These are phyloP conservation scores for Leishmania braziliensis DNA, from an alignment of 208 protist species.

Conservation along the genomic window DNA sequence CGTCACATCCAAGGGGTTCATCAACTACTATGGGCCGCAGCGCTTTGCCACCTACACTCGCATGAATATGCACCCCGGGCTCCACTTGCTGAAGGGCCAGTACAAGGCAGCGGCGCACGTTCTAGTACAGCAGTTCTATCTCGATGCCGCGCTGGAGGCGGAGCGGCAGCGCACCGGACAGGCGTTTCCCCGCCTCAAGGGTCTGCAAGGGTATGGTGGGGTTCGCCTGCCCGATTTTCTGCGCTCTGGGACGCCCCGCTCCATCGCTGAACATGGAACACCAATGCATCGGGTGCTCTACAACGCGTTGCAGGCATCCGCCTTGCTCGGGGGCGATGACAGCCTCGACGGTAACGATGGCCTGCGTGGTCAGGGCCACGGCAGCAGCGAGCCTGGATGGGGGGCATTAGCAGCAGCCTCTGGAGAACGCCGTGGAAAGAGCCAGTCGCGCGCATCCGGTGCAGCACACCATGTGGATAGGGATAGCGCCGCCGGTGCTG, in stretches of 20 bases:
- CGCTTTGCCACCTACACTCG: constrained; percentile 82
- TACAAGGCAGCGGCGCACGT: constrained; percentile 82
- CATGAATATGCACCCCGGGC: constrained; percentile 86
- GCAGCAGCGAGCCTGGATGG: not conserved
- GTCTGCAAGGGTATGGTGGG: constrained; percentile 43
- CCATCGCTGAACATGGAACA: constrained; percentile 66
- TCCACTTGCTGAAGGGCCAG: constrained; percentile 83
- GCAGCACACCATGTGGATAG: not conserved
- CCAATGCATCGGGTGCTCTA: constrained; percentile 77
- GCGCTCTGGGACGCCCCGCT: constrained; percentile 35
- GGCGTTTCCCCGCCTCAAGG: constrained; percentile 44
- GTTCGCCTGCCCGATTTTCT: constrained; percentile 56
- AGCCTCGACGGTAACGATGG: not conserved
- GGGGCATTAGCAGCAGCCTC: not conserved
- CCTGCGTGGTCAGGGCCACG: not conserved
- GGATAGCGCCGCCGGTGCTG: not conserved
- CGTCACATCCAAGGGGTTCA: constrained; percentile 79
- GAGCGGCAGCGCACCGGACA: constrained; percentile 61
- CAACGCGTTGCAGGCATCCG: constrained; percentile 77
- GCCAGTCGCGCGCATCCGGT: not conserved
- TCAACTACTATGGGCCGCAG: constrained; percentile 88
- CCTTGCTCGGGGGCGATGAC: constrained; percentile 46
- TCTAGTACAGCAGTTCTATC: constrained; percentile 88
- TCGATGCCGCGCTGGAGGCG: constrained; percentile 71
- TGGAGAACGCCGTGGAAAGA: not conserved